These are phyloP conservation scores for Escallonia herrerae DNA, from an alignment of 129 eudicot genomes.

Conservation along the genomic window DNA sequence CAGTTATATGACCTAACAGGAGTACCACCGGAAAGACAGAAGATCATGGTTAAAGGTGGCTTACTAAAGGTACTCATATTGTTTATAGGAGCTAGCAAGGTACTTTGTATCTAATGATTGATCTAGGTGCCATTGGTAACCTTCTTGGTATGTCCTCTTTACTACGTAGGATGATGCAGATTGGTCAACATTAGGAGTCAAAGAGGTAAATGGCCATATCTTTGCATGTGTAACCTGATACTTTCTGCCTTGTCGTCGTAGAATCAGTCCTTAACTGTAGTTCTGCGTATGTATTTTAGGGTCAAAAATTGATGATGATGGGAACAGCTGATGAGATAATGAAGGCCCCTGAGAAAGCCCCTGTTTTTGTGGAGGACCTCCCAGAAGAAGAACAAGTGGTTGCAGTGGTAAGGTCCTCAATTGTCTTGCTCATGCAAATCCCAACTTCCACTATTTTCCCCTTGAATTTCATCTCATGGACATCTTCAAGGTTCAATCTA, in stretches of 20 bases:
- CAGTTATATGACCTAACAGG: constrained; percentile 94
- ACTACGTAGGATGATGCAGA: constrained; percentile 78
- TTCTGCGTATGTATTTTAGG: constrained; percentile 36
- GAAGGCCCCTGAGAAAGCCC: constrained; percentile 95
- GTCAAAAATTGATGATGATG: constrained; percentile 97
- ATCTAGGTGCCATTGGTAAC: neutral
- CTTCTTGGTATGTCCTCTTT: constrained; percentile 12
- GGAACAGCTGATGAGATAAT: constrained; percentile 97
- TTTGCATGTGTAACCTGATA: neutral
- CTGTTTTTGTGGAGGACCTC: constrained; percentile 88
- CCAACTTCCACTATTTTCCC: no score
- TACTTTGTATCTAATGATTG: constrained; percentile 3
- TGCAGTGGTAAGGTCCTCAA: constrained; percentile 50
- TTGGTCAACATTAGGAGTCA: constrained; percentile 91
- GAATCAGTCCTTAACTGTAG: constrained; percentile 1
- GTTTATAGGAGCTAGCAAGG: constrained; percentile 1
- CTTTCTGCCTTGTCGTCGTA: constrained; percentile 2
- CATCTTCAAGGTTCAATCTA: no score
- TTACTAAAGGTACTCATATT: constrained; percentile 60
- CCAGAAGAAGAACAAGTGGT: constrained; percentile 95
- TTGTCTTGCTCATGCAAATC: neutral
- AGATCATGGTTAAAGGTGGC: constrained; percentile 93
- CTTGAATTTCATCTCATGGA: no score
- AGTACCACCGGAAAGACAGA: constrained; percentile 98
- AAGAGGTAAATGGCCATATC: constrained; percentile 53